Base-by-base conservation (phyloP, 352 stramenopile genomes). In the Pythium biforme region DNA sequence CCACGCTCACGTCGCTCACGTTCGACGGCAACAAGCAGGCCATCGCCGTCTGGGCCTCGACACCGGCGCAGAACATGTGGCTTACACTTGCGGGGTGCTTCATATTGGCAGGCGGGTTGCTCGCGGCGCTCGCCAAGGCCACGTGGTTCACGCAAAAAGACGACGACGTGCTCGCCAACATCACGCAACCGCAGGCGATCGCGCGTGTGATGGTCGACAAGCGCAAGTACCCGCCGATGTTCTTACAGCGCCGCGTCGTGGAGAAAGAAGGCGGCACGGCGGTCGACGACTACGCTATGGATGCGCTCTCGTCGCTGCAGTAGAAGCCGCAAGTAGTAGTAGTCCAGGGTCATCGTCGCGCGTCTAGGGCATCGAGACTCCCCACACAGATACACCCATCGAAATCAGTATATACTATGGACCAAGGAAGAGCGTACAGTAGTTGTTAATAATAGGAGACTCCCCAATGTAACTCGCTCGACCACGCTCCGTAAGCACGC, bases 1-100 rank as follows among this genome's bases (percentile, higher is more conserved):
- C 22, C 29, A 25, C 43, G 7, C 27, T 40, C 34, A 5, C 7
- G 46, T 55, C 48, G 23, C 54, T 69, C 33, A 11, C 15, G 5
- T 69, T 69, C 48, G 34, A 64, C 8, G 34, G 39, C 46, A 69
- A 69, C 48, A 26, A 15, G 4, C 61, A 62, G 25, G 25, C n/a
- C 26, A 22, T 62, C 22, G 53, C 22, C 20, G 51, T 57, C 8
- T 47, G 51, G 29, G 11, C 43, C 17, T 57, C 59, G 6, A 61
- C 45, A 33, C 59, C 59, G n/a, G 20, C 25, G 31, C 31, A 41
- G 41, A 66, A 66, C 33, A 40, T 54, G 31, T 29, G 34, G 10
- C 25, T 61, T 22, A 61, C 59, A 1, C 23, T 61, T 8, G 17
- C 40, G 1, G 60, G 60, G 8, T 59, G 50, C 6, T 31, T 31